phyloP scores from a whole-genome alignment of 371 early-diverging fungal species.

The Zancudomyces culisetae region DNA sequence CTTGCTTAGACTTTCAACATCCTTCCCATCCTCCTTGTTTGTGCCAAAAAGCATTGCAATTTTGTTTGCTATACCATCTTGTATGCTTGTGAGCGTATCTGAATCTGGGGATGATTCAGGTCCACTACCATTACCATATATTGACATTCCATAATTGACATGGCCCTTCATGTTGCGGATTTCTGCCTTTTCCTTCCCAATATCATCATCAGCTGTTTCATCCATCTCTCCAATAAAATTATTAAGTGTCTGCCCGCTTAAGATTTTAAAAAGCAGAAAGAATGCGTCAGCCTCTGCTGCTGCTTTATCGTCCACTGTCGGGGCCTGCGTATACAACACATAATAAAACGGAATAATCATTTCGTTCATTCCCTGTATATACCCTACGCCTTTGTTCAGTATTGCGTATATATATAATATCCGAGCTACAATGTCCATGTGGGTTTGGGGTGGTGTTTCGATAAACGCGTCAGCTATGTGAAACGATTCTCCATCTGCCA shows the following conservation, averaged over 20 bases:
- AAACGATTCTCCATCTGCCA: neutral
- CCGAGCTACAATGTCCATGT: slow-evolving; percentile 69
- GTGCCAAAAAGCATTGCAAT: too few species aligned
- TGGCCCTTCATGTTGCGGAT: too few species aligned
- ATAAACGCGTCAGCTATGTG: slow-evolving; percentile 5
- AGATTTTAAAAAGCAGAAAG: slow-evolving; percentile 48
- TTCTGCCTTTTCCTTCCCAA: too few species aligned
- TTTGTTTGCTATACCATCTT: too few species aligned
- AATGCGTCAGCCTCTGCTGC: slow-evolving; percentile 79
- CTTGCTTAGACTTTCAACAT: neutral
- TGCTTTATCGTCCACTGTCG: slow-evolving; percentile 27
- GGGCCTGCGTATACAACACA: slow-evolving; percentile 43
- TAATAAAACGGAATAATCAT: slow-evolving; percentile 69
- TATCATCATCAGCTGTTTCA: neutral
- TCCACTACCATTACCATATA: too few species aligned
- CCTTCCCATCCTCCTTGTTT: too few species aligned
- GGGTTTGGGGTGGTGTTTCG: slow-evolving; percentile 33
- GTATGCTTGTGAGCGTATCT: too few species aligned
- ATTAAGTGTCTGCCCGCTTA: slow-evolving; percentile 50
- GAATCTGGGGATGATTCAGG: too few species aligned
- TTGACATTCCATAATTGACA: too few species aligned
- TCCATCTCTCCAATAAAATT: slow-evolving; percentile 53
- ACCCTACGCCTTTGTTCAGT: slow-evolving; percentile 68
- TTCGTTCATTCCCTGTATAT: slow-evolving; percentile 85
- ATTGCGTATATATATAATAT: slow-evolving; percentile 67